Evolutionary conservation across 2,329 filamentous ascomycete species (phyloP).

Genomic region (Domatiomyces globalis): DNA sequence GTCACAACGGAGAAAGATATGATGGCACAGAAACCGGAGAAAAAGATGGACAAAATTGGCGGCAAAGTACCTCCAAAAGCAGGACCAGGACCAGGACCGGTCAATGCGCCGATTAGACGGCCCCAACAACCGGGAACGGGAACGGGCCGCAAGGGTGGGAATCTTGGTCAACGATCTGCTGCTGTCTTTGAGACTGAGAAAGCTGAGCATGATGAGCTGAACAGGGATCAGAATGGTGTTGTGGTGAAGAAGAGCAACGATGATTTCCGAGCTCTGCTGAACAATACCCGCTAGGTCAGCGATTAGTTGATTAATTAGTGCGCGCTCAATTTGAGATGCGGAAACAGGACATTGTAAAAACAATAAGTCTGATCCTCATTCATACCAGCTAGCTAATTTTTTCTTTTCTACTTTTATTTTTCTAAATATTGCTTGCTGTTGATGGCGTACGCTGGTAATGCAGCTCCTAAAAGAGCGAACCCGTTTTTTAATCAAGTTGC

Average conservation of each 20-base stretch:
- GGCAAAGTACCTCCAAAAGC: constrained; percentile 22
- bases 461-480: too few relatives aligned
- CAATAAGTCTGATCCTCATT: too few relatives aligned
- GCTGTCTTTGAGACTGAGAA: constrained; percentile 5
- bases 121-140: constrained; percentile 35
- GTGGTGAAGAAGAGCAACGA: constrained; percentile 38
- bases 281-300: background rate
- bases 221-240: background rate
- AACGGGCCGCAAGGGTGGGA: constrained; percentile 19
- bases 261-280: constrained; percentile 35
- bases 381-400: too few relatives aligned
- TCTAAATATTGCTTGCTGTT: too few relatives aligned
- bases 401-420: too few relatives aligned
- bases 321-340: background rate
- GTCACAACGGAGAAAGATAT: constrained; percentile 41
- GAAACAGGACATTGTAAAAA: too few relatives aligned
- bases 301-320: background rate
- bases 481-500: too few relatives aligned
- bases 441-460: too few relatives aligned
- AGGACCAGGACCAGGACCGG: too few relatives aligned
- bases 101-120: constrained; percentile 25
- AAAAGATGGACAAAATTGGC: constrained; percentile 27
- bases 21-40: constrained; percentile 29
- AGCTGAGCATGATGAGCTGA: constrained; percentile 12
- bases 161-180: constrained; percentile 10